A percentile compares a stretch with the other conserved stretches of the same genome.
These are phyloP conservation scores for Ogataea nitratoaversa DNA, from an alignment of 805 yeast species.

Conservation along the genomic window DNA sequence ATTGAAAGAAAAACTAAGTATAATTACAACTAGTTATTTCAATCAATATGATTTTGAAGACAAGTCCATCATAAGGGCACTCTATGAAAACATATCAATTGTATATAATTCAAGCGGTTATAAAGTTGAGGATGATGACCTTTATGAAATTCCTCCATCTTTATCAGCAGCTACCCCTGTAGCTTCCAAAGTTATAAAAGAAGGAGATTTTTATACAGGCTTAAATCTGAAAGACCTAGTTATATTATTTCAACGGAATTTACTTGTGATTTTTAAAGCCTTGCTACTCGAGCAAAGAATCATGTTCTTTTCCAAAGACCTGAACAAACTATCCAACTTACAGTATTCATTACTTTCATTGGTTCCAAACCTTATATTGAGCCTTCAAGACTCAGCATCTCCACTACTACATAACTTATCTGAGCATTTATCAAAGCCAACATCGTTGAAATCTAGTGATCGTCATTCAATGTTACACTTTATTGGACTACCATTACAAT, in stretches of 20 bases:
- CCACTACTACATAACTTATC: constrained; percentile 57
- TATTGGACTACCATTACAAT: constrained; percentile 82
- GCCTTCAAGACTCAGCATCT: constrained; percentile 74
- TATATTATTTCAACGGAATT: constrained; percentile 50
- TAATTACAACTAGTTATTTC: constrained; percentile 83
- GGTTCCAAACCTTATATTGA: constrained; percentile 73
- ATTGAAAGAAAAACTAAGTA: constrained; percentile 83
- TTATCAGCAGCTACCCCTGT: constrained; percentile 2
- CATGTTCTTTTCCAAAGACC: constrained; percentile 71
- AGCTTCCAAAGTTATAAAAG: constrained; percentile 35
- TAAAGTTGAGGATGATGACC: constrained; percentile 28
- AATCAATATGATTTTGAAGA: constrained; percentile 76
- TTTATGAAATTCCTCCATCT: constrained; percentile 19
- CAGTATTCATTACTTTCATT: constrained; percentile 82
- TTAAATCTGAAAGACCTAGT: constrained; percentile 66
- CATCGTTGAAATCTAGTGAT: constrained; percentile 71
- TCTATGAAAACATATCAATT: constrained; percentile 61
- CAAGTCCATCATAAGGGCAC: constrained; percentile 57
- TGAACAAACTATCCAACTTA: constrained; percentile 74
- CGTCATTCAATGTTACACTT: constrained; percentile 71
- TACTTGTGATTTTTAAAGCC: constrained; percentile 69
- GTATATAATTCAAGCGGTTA: constrained; percentile 33
- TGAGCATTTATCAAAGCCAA: constrained; percentile 49
- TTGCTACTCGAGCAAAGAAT: constrained; percentile 70
- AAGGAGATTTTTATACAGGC: constrained; percentile 67